Evolutionary conservation across 1,284 basidiomycete genomes (phyloP).

Genomic region (Termitomyces sp.): DNA sequence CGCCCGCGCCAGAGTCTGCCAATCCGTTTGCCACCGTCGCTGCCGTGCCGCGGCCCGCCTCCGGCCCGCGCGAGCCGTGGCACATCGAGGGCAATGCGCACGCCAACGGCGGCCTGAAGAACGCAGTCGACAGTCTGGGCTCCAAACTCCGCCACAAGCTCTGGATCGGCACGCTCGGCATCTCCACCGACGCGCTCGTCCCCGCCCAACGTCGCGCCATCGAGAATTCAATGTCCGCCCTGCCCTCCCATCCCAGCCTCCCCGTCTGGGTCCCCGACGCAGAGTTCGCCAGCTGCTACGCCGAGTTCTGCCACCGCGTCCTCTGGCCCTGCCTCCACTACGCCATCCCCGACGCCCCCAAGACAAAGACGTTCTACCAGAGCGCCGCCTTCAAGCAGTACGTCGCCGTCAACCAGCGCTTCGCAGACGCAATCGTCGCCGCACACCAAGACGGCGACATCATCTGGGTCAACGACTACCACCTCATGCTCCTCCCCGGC

Average conservation of each 20-base stretch:
- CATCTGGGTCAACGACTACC: constrained; percentile 84
- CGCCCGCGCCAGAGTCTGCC: constrained; percentile 21
- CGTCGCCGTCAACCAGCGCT: constrained; percentile 76
- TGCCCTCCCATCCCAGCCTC: constrained; percentile 49
- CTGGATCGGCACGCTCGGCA: constrained; percentile 81
- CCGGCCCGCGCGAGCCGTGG: constrained; percentile 32
- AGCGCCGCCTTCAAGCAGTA: constrained; percentile 76
- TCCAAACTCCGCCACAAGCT: constrained; percentile 49
- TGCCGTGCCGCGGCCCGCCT: no score
- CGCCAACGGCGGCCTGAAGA: constrained; percentile 77
- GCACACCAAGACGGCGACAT: constrained; percentile 80
- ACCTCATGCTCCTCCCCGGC: constrained; percentile 78
- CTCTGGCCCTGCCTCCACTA: constrained; percentile 89
- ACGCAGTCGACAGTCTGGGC: constrained; percentile 66
- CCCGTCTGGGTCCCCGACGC: constrained; percentile 81
- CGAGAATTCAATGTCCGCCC: constrained; percentile 46
- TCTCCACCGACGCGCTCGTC: constrained; percentile 57
- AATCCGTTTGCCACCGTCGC: constrained; percentile 17
- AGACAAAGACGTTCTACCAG: constrained; percentile 79
- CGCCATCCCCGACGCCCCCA: constrained; percentile 79
- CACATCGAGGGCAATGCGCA: constrained; percentile 68
- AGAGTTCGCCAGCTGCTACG: constrained; percentile 76
- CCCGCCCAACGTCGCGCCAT: constrained; percentile 55
- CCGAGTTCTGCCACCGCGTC: constrained; percentile 87
- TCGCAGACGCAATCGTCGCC: constrained; percentile 73